Base-by-base conservation (phyloP, 805 yeast genomes). In the Spathaspora sp. region DNA sequence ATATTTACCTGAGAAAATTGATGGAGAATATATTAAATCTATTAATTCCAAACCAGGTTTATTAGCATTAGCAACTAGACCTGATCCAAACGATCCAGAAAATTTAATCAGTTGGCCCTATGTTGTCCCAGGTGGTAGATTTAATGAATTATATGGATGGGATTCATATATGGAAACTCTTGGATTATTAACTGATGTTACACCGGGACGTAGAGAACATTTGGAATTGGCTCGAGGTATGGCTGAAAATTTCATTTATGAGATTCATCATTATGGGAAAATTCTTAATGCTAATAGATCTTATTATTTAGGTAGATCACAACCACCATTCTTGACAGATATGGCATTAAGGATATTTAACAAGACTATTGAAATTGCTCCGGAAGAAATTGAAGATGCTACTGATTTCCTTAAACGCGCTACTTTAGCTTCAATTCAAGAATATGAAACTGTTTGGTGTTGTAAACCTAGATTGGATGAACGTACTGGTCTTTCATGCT, bases 121-220 rank as follows among this genome's bases (percentile, higher is more conserved):
- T 67, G 87, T 89, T 16, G 98, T 93, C 20, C 99, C 99, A 1
- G 99, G 99, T 16, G 98, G 99, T 19, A 76, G 99, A 56, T 93
- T 93, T 70, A 94, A 94, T 70, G 99, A 93, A 70, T 79, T 91
- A 52, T 93, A 94, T 63, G 99, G 98, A 14, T 93, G 99, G 99
- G 99, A 93, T 67, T 90, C 97, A 1, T 93, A 94, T 64, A 88
- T 94, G 86, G 91, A 86, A 64, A 81, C 94, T 0, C 68, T 91
- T 20, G 99, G 98, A 1, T 75, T 94, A 42, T 66, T 94, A 23
- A 78, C 80, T 26, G 87, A 87, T 61, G 75, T 67, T 1, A 64
- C 68, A 0, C 57, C 61, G 1, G 54, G 57, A 8, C 49, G 62
- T 40, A 64, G 67, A 42, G 80, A 78, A 42, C 77, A 82, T 48